Conservation (phyloP, 768 basidiomycete genomes). For the Collybia sordida region DNA sequence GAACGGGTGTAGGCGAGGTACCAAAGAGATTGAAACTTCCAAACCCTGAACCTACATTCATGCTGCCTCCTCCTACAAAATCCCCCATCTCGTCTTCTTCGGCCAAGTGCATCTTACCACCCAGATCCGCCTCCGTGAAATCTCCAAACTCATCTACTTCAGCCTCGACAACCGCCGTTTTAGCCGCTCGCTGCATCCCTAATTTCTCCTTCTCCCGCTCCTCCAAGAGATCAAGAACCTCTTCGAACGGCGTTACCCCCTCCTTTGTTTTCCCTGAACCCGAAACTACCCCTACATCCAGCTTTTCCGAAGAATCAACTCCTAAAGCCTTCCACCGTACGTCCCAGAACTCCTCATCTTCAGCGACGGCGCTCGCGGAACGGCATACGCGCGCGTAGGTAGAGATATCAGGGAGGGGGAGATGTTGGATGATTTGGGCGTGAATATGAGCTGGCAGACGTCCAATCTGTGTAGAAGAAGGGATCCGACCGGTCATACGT, state of each 20-base stretch:
- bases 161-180: constrained; percentile 55
- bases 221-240: constrained; percentile 63
- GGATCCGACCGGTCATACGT: constrained; percentile 72
- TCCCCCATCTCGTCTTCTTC: constrained; percentile 49
- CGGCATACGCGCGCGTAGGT: constrained; percentile 69
- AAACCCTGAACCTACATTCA: not conserved
- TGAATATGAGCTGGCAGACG: constrained; percentile 71
- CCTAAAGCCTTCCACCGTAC: constrained; percentile 64
- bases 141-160: constrained; percentile 92
- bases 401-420: constrained; percentile 81
- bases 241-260: constrained; percentile 34
- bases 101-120: constrained; percentile 12
- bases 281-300: too few species aligned
- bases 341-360: constrained; percentile 82
- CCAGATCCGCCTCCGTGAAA: constrained; percentile 42
- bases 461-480: constrained; percentile 42
- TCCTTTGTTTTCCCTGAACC: too few species aligned
- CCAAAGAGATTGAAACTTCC: not conserved
- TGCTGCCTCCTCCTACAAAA: constrained; percentile 34
- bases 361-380: constrained; percentile 58
- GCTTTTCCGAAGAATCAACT: constrained; percentile 26
- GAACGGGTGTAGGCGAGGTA: not conserved
- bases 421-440: constrained; percentile 29
- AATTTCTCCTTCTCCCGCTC: constrained; percentile 37
- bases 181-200: constrained; percentile 36